Percentiles rank a stretch among this genome's conserved stretches.
Conservation (phyloP, 2,329 filamentous ascomycete genomes). For the Pseudocercospora crystallina region DNA sequence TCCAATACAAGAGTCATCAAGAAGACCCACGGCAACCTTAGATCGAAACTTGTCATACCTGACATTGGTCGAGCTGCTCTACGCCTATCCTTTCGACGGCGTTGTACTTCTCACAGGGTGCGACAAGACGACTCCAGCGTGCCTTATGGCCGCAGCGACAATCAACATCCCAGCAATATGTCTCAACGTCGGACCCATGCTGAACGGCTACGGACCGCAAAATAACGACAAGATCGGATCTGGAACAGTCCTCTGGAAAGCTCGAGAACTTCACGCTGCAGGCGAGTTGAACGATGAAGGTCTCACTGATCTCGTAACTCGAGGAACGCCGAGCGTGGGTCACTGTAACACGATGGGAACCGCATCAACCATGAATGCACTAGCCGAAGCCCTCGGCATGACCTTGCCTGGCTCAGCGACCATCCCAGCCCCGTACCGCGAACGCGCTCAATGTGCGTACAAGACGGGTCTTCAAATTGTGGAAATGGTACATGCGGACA, state of each 20-base stretch:
- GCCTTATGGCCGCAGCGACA: constrained; percentile 34
- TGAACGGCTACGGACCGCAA: constrained; percentile 29
- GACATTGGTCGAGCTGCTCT: constrained; percentile 31
- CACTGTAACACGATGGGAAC: constrained; percentile 37
- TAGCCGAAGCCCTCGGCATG: constrained; percentile 35
- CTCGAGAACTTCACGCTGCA: constrained; percentile 30
- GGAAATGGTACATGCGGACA: constrained; percentile 31
- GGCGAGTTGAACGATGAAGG: constrained; percentile 31
- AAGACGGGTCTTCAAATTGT: constrained; percentile 33
- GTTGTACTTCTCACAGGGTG: constrained; percentile 33
- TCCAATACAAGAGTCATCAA: constrained; percentile 32
- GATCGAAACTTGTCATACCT: constrained; percentile 33
- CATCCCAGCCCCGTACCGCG: constrained; percentile 32
- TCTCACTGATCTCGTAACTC: constrained; percentile 29
- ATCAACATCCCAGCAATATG: constrained; percentile 34
- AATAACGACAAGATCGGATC: constrained; percentile 27
- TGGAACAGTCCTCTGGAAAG: constrained; percentile 34
- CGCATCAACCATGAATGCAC: constrained; percentile 35
- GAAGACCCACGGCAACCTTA: constrained; percentile 32
- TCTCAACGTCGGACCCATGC: constrained; percentile 34
- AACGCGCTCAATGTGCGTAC: constrained; percentile 33
- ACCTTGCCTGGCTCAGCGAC: constrained; percentile 31
- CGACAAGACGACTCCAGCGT: constrained; percentile 34
- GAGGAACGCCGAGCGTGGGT: constrained; percentile 30
- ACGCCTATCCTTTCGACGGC: constrained; percentile 34